Evolutionary conservation across 192 early-diverging fungal genomes (phyloP).

Genomic region (Chytriomyces confervae): DNA sequence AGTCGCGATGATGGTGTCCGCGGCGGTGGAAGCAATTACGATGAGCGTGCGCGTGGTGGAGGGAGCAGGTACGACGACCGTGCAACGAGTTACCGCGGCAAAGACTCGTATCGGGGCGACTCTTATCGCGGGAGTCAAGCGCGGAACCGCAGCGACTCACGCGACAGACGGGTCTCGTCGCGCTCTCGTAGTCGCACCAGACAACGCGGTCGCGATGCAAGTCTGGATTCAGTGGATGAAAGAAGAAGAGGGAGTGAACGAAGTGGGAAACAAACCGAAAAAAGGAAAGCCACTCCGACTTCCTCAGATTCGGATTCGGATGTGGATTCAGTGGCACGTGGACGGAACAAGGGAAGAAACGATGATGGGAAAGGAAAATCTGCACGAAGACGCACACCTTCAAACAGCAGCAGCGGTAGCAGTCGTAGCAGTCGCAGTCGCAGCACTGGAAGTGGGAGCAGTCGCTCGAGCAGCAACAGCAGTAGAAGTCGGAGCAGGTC

Average conservation of each 20-base stretch:
- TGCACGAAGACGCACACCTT: neutral
- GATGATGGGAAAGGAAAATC: neutral
- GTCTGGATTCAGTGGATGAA: neutral
- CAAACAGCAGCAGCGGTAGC: slow-evolving; percentile 1
- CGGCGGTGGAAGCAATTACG: neutral
- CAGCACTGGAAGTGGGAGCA: slow-evolving; percentile 11
- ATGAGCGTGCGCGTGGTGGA: neutral
- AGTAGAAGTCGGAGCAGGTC: slow-evolving; percentile 9
- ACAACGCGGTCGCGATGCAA: neutral
- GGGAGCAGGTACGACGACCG: neutral
- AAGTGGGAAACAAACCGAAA: neutral
- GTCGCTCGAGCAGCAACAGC: slow-evolving; percentile 18
- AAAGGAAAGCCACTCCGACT: slow-evolving; percentile 4
- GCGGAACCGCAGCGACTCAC: neutral
- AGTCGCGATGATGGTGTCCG: neutral
- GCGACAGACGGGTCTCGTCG: neutral
- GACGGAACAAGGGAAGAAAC: neutral
- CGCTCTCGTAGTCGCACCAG: too few relatives aligned
- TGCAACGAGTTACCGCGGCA: neutral
- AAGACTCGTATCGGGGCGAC: neutral
- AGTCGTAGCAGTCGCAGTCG: slow-evolving; percentile 1
- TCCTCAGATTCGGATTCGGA: neutral
- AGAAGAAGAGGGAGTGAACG: neutral
- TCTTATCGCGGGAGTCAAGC: neutral
- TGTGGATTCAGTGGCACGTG: neutral